Base-by-base conservation (phyloP, 306 rosid genomes). In the Quercus dentata region DNA sequence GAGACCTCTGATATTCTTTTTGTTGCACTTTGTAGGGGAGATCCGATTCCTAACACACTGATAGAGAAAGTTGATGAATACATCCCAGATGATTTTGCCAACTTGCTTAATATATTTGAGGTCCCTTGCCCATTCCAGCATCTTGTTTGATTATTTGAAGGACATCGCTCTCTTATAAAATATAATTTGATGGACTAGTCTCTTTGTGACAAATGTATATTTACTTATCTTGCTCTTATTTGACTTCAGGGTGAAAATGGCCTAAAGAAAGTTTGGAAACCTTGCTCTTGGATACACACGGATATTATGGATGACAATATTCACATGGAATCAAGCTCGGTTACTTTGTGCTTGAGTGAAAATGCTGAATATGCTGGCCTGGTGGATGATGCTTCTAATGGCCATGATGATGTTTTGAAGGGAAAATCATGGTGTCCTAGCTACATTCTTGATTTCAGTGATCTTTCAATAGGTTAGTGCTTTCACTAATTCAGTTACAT, bases 241-340 rank as follows among this genome's bases (percentile, higher is more conserved):
- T 70, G 57, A 72, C 80, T 84, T 84, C 94, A 91, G 97, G 91
- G 56, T 83, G 83, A 85, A 78, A 83, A 83, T 85, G 90, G 85
- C 78, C 67, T 25, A 51, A 85, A 68, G 14, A 77, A 74, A 78
- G 83, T 87, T 28, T 82, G 82, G 83, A 91, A 85, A 79, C 86
- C 75, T 55, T 88, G 89, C 83, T 92, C 94, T 52, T 95, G 97
- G 99, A 86, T 91, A 84, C 99, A 95, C 89, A 77, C 91, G 2
- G 98, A 95, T 87, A 78, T 95, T 81, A 95, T 95, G 99, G 98
- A 95, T 59, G 99, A 95, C 71, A 92, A 95, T 82, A 86, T 95
- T 88, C 92, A 87, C 87, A 89, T 95, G 98, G 88, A 91, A 76
- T 85, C 86, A 56, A 83, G 83, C 68, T 78, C 35, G n/a, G 73